These are phyloP conservation scores for Leptographium wingfieldii DNA, from an alignment of 2,329 filamentous ascomycete species.

Conservation along the genomic window DNA sequence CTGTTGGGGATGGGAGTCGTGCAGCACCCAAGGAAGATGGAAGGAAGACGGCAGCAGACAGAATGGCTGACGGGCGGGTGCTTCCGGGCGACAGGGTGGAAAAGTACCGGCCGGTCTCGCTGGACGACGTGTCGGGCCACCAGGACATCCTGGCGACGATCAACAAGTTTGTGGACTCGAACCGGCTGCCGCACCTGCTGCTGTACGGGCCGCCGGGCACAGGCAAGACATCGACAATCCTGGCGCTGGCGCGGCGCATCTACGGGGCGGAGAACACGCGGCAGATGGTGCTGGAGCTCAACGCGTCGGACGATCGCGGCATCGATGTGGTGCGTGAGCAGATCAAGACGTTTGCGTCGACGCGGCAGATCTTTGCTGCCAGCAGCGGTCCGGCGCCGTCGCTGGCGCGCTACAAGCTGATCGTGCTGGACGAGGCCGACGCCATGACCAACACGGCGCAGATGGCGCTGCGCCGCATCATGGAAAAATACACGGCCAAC, in stretches of 20 bases:
- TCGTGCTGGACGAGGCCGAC: slow-evolving; percentile 96
- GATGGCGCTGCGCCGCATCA: slow-evolving; percentile 92
- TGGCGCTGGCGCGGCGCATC: slow-evolving; percentile 84
- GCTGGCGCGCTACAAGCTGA: slow-evolving; percentile 73
- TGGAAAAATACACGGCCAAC: slow-evolving; percentile 99
- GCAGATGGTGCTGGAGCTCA: slow-evolving; percentile 97
- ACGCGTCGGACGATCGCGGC: slow-evolving; percentile 91
- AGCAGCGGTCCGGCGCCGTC: slow-evolving; percentile 36
- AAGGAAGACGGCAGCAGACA: too few relatives aligned
- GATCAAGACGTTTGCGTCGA: slow-evolving; percentile 98
- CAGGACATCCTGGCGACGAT: slow-evolving; percentile 96
- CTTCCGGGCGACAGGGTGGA: slow-evolving; percentile 59
- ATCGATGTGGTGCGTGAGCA: slow-evolving; percentile 98
- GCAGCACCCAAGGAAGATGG: neutral
- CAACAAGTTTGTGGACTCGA: slow-evolving; percentile 92
- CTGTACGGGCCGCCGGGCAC: slow-evolving; percentile 95
- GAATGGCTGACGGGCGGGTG: neutral
- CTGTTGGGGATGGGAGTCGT: neutral
- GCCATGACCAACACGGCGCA: slow-evolving; percentile 98
- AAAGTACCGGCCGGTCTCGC: slow-evolving; percentile 82
- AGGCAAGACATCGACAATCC: slow-evolving; percentile 92
- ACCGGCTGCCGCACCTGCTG: slow-evolving; percentile 86
- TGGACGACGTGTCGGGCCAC: slow-evolving; percentile 90
- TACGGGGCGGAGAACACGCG: slow-evolving; percentile 88
- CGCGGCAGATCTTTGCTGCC: slow-evolving; percentile 84